phyloP scores from a whole-genome alignment of 176 grass and related monocot species.

The Tillandsia fasciculata region DNA sequence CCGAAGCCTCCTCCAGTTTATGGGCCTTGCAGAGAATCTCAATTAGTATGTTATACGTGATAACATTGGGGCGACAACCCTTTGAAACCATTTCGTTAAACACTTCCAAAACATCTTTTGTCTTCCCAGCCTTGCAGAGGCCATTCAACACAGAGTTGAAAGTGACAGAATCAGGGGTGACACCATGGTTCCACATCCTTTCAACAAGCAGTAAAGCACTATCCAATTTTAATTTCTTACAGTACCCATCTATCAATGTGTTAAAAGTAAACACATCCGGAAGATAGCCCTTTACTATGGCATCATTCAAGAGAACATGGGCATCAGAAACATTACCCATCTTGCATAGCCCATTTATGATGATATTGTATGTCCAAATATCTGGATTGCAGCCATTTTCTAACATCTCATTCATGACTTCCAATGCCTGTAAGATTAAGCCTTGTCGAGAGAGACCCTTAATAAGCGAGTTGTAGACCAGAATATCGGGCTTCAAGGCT shows the following conservation, averaged over 20 bases:
- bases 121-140: slow-evolving; percentile 76
- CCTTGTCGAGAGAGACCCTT: slow-evolving; percentile 80
- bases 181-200: slow-evolving; percentile 80
- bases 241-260: slow-evolving; percentile 86
- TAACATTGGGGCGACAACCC: slow-evolving; percentile 61
- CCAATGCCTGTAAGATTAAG: slow-evolving; percentile 77
- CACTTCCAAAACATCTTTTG: slow-evolving; percentile 59
- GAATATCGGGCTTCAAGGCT: slow-evolving; percentile 39
- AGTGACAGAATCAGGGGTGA: slow-evolving; percentile 57
- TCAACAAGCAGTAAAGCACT: slow-evolving; percentile 72
- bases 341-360: slow-evolving; percentile 90
- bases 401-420: slow-evolving; percentile 74
- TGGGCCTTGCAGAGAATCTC: slow-evolving; percentile 65
- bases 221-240: slow-evolving; percentile 66
- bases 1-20: slow-evolving; percentile 55
- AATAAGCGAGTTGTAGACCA: slow-evolving; percentile 79
- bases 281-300: slow-evolving; percentile 63
- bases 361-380: slow-evolving; percentile 84
- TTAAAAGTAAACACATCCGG: slow-evolving; percentile 90
- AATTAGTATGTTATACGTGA: slow-evolving; percentile 88
- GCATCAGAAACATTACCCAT: slow-evolving; percentile 91
- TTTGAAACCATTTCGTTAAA: slow-evolving; percentile 64
- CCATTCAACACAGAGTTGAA: slow-evolving; percentile 93
- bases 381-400: slow-evolving; percentile 58
- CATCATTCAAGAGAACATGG: slow-evolving; percentile 71